These are phyloP conservation scores for Verticillium klebahnii DNA, from an alignment of 2,329 filamentous ascomycete genomes.

Conservation along the genomic window DNA sequence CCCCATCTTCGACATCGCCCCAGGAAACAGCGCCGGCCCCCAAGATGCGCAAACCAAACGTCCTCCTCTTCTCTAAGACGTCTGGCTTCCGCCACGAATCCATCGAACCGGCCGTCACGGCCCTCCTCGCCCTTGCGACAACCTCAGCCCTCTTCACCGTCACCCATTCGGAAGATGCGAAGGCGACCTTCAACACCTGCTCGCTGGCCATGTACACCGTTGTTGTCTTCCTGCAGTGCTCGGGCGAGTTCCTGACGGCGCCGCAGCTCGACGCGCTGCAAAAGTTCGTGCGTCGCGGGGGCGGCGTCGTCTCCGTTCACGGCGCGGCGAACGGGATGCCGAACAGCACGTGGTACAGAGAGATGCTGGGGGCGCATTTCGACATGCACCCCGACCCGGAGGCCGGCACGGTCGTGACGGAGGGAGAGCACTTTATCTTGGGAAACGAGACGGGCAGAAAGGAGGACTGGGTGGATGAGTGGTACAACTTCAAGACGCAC, in stretches of 20 bases:
- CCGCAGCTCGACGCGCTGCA: constrained; percentile 27
- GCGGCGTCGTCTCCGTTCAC: constrained; percentile 36
- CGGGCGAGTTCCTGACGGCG: constrained; percentile 29
- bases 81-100: constrained; percentile 31
- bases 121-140: constrained; percentile 23
- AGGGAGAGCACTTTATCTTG: constrained; percentile 26
- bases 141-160: constrained; percentile 21
- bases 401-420: constrained; percentile 22
- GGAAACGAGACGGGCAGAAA: constrained; percentile 5
- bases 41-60: background rate
- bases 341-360: constrained; percentile 28
- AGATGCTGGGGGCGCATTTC: constrained; percentile 32
- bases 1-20: too few species aligned
- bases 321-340: constrained; percentile 29
- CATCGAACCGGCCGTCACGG: constrained; percentile 29
- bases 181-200: constrained; percentile 21
- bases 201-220: constrained; percentile 26
- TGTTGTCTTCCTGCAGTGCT: constrained; percentile 32
- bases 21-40: too few species aligned
- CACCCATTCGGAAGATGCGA: constrained; percentile 29
- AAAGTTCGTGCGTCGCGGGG: constrained; percentile 25
- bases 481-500: constrained; percentile 35
- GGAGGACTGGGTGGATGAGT: constrained; percentile 32
- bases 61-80: constrained; percentile 36
- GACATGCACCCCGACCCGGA: constrained; percentile 32